Evolutionary conservation across 805 yeast genomes (phyloP), one percentile per base, ranked within the genome.

Genomic region (Ogataea ganodermae): DNA sequence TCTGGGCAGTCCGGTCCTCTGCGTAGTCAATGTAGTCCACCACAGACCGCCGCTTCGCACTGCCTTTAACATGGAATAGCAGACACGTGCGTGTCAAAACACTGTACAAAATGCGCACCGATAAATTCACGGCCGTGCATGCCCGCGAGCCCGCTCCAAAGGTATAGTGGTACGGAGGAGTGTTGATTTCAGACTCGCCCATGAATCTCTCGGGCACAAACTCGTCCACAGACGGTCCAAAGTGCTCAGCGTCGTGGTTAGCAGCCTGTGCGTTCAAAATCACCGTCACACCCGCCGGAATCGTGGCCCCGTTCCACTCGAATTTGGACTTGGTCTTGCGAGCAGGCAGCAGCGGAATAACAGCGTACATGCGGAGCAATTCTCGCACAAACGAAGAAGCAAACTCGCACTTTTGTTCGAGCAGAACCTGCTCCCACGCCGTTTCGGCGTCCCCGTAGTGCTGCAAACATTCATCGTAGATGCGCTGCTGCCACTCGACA

Each of bases 91-190:
- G 40, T 2, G 53, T 43, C 35, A 56, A 36, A 23, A 55, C 44
- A 3, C 43, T 37, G 27, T 58, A 58, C 3, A 56, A 32, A 5
- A 56, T 53, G 13, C 60, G 32, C 4, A 52, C 51, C 1, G 60
- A 55, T 5, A 58, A 26, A 31, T 58, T 58, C 31, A 56, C 45
- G 8, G 62, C 62, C 6, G 62, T 58, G 32, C 62, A 58, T 4
- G 53, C 62, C 33, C 60, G 51, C 7, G 58, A 51, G 1, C 60
- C 60, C 3, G 59, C 62, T 27, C 60, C 58, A 42, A 55, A 58
- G 2, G 60, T 53, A 36, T 50, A 58, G 39, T 58, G 60, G 30
- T 52, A 58, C 8, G 62, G 62, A 8, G 59, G 58, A n/a, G 4
- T 27, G 42, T 52, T 48, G 23, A 53, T 38, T 6, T 35, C 17